Evolutionary conservation across 805 yeast genomes (phyloP).

Genomic region (Ogataea paradorogensis): DNA sequence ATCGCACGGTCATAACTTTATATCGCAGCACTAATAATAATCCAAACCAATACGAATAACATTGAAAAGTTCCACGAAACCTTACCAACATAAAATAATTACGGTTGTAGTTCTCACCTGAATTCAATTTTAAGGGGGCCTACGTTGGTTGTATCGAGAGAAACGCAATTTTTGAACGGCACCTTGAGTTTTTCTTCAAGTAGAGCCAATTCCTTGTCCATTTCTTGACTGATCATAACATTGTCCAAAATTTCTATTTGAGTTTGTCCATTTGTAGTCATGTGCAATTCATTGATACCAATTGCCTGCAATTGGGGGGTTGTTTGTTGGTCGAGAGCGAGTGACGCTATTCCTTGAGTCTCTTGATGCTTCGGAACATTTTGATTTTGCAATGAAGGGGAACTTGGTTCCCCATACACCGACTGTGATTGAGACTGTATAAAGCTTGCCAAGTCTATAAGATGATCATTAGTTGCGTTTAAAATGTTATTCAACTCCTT

Average conservation of each 20-base stretch:
- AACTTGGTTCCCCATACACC: conserved; percentile 1
- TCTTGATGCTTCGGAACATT: not conserved
- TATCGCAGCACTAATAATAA: too few species aligned
- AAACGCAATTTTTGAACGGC: conserved; percentile 6
- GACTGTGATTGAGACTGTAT: conserved; percentile 19
- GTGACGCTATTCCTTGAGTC: conserved; percentile 9
- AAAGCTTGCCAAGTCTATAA: conserved; percentile 30
- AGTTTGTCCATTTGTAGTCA: conserved; percentile 12
- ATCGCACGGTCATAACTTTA: too few species aligned
- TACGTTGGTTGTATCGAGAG: conserved; percentile 9
- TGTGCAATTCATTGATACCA: conserved; percentile 8
- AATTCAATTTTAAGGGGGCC: conserved; percentile 18
- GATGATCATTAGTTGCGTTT: conserved; percentile 33
- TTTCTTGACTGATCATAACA: conserved; percentile 6
- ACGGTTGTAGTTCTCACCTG: conserved; percentile 1
- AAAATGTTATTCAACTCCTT: conserved; percentile 32
- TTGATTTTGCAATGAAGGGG: conserved; percentile 5
- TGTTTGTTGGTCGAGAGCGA: conserved; percentile 10
- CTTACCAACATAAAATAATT: too few species aligned
- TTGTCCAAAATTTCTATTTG: conserved; percentile 19
- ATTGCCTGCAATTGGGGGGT: conserved; percentile 13
- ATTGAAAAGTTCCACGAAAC: too few species aligned
- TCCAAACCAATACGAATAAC: too few species aligned
- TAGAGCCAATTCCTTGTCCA: conserved; percentile 13
- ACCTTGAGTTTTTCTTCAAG: conserved; percentile 10